A percentile compares a stretch with the other conserved stretches of the same genome.
Conservation (phyloP, 163 green algal genomes). For the Scenedesmus sp. region DNA sequence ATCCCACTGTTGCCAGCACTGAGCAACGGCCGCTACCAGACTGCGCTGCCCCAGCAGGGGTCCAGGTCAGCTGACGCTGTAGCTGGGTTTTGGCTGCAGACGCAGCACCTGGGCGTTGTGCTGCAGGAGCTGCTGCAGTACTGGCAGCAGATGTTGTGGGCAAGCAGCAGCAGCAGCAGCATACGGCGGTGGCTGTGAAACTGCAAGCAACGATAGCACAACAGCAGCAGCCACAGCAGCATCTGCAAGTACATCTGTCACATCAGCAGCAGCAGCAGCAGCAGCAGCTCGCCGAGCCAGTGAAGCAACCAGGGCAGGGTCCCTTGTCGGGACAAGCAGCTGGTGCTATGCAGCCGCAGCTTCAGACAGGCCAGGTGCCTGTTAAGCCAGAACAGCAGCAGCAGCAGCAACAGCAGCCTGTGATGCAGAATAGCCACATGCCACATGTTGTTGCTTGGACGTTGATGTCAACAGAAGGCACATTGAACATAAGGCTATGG, state of each 20-base stretch:
- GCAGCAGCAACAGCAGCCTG: background rate
- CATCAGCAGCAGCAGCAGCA: background rate
- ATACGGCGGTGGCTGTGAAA: background rate
- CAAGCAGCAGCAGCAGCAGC: conserved; percentile 25
- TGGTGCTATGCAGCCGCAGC: background rate
- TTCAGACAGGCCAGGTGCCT: background rate
- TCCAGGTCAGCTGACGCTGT: background rate
- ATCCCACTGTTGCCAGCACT: background rate
- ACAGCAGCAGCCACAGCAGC: conserved; percentile 44
- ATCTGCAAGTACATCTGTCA: background rate
- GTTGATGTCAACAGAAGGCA: too few species aligned
- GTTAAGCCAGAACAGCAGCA: background rate
- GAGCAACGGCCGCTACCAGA: background rate
- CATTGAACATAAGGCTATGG: too few species aligned
- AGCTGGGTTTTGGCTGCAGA: conserved; percentile 43
- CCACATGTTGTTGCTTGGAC: too few species aligned
- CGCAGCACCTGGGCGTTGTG: conserved; percentile 7
- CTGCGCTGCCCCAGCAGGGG: background rate
- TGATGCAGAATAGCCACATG: background rate
- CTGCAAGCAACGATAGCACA: background rate
- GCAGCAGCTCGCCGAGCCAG: background rate
- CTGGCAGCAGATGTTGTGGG: conserved; percentile 40
- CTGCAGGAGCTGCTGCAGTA: conserved; percentile 37
- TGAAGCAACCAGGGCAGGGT: background rate
- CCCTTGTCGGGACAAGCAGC: background rate